Base-by-base conservation (phyloP, 768 basidiomycete species). In the Pisolithus sp. region DNA sequence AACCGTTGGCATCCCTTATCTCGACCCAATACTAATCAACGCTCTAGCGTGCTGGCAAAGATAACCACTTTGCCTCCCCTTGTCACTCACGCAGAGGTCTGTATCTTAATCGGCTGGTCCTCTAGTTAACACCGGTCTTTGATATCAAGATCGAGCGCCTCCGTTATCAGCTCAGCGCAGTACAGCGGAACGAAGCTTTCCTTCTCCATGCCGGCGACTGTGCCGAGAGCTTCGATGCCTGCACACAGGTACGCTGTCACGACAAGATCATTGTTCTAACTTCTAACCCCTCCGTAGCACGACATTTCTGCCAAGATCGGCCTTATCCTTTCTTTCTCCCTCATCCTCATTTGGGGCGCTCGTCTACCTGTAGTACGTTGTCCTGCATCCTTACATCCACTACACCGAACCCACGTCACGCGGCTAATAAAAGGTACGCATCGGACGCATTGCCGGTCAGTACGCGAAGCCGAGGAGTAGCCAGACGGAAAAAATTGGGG, bases 151-250 rank as follows among this genome's bases (percentile, higher is more conserved):
- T 92, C 63, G 88, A 92, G 65, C 79, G 91, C 9, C 75, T 97
- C 50, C 78, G 92, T 46, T 76, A 83, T 62, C 91, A 94, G 55
- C 73, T 97, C 18, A 71, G 76, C 31, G 81, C 81, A 34, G 93
- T 94, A 3, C 87, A 96, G 59, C 76, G 76, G 18, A 89, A 91
- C 55, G 82, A 94, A 61, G 93, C 92, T 0, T 98, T 99, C 70
- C 76, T 99, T 36, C 78, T 99, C 2, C 96, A 99, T 55, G 96
- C 96, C 0, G 96, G 96, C 2, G 96, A 99, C 62, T 99, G 96
- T 61, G 93, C 92, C n/a, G 91, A 94, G 68, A 87, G 89, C 65
- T 94, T 95, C 61, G 86, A 89, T 59, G 91, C 90, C 0, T 93
- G 91, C 65, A 92, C 89, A 0, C 81, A 90, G 55, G 89, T 90